phyloP scores from a whole-genome alignment of 176 grass and related monocot genomes.

The Neostapfia colusana region DNA sequence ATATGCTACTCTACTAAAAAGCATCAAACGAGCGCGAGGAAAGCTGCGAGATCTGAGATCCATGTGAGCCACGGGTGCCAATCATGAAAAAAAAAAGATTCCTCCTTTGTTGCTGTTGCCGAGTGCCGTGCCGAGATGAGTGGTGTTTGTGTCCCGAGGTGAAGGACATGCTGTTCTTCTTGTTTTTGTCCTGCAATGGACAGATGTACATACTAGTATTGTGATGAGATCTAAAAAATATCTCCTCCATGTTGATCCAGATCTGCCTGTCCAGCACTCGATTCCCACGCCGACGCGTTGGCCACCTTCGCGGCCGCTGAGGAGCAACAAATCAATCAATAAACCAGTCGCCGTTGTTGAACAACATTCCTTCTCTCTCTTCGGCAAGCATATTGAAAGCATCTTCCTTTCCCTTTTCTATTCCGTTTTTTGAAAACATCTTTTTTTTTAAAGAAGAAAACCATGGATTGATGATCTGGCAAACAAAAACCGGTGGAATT shows the following conservation, averaged over 20 bases:
- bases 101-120: slow-evolving; percentile 7
- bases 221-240: background rate
- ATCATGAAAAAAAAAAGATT: background rate
- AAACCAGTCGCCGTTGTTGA: background rate
- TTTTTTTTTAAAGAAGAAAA: too few species aligned
- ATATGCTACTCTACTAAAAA: background rate
- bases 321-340: too few species aligned
- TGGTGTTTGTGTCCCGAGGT: slow-evolving; percentile 32
- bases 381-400: background rate
- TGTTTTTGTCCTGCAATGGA: background rate
- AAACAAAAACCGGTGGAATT: too few species aligned
- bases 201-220: background rate
- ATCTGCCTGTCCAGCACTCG: too few species aligned
- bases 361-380: background rate
- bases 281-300: too few species aligned
- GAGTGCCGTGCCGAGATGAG: background rate
- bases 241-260: background rate
- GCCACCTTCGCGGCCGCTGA: too few species aligned
- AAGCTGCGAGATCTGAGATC: background rate
- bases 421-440: too few species aligned
- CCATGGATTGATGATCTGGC: too few species aligned
- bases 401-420: too few species aligned
- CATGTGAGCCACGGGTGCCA: too few species aligned
- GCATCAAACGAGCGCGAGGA: background rate
- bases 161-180: slow-evolving; percentile 29